A percentile compares a stretch with the other conserved stretches of the same genome.
Evolutionary conservation across 2,329 filamentous ascomycete species (phyloP).

Genomic region (Calonectria crousiana): DNA sequence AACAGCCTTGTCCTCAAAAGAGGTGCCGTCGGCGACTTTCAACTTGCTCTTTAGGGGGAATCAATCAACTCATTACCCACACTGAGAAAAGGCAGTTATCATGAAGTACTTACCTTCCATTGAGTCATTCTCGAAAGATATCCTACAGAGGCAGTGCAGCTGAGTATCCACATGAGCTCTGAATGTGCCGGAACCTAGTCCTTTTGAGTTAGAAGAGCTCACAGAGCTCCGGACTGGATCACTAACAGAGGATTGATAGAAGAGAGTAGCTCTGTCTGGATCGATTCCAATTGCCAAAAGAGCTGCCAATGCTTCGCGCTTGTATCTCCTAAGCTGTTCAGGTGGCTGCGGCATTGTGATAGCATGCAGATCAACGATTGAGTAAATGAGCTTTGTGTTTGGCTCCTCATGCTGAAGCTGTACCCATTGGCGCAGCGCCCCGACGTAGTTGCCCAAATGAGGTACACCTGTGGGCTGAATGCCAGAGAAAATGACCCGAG

Average conservation of each 20-base stretch:
- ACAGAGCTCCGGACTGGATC: background rate
- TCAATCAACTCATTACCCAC: slow-evolving; percentile 30
- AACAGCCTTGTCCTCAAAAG: slow-evolving; percentile 68
- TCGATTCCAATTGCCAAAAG: slow-evolving; percentile 87
- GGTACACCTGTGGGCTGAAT: slow-evolving; percentile 97
- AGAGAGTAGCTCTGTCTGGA: slow-evolving; percentile 81
- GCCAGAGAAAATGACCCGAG: slow-evolving; percentile 84
- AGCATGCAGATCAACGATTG: slow-evolving; percentile 93
- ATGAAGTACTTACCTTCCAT: slow-evolving; percentile 79
- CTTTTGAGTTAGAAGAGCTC: background rate
- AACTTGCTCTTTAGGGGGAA: slow-evolving; percentile 74
- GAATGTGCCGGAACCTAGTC: slow-evolving; percentile 79
- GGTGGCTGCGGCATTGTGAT: slow-evolving; percentile 83
- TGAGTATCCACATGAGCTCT: slow-evolving; percentile 97
- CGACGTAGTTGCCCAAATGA: slow-evolving; percentile 95
- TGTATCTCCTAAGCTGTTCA: slow-evolving; percentile 70
- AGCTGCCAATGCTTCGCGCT: slow-evolving; percentile 81
- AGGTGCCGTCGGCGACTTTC: slow-evolving; percentile 69
- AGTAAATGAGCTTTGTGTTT: slow-evolving; percentile 78
- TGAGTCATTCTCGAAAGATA: slow-evolving; percentile 99
- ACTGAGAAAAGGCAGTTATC: background rate
- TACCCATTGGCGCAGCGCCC: slow-evolving; percentile 89
- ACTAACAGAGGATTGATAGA: slow-evolving; percentile 82
- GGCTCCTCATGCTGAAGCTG: slow-evolving; percentile 73
- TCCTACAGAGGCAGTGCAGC: slow-evolving; percentile 90